Percentiles rank a stretch among this genome's conserved stretches.
Conservation (phyloP, 306 rosid genomes). For the Fagus sylvatica region DNA sequence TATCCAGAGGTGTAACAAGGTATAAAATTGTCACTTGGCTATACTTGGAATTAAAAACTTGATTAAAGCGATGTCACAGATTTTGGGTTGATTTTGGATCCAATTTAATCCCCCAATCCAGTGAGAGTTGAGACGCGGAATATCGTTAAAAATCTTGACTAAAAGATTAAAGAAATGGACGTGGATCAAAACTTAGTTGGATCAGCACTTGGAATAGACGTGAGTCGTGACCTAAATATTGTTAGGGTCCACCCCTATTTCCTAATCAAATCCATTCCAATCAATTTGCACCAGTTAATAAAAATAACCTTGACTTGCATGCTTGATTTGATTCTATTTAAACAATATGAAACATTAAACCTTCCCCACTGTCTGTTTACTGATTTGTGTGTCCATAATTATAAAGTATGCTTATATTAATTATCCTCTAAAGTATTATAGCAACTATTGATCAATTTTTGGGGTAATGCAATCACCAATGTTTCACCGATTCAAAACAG, state of each 20-base stretch:
- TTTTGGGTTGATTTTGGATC: background rate
- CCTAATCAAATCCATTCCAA: background rate
- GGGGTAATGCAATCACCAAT: too few species aligned
- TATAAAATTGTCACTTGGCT: background rate
- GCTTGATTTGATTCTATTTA: background rate
- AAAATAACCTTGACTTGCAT: background rate
- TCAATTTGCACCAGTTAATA: slow-evolving; percentile 12
- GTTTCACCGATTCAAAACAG: too few species aligned
- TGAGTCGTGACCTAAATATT: background rate
- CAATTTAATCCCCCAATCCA: background rate
- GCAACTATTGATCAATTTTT: too few species aligned
- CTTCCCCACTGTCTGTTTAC: slow-evolving; percentile 22
- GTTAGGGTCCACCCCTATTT: background rate
- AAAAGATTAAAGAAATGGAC: background rate
- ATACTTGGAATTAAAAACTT: background rate
- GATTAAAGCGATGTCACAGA: background rate
- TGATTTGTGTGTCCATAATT: slow-evolving; percentile 4
- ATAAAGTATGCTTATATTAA: background rate
- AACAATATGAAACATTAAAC: slow-evolving; percentile 6
- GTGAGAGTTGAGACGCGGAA: background rate
- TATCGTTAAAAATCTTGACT: background rate
- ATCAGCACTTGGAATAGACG: background rate
- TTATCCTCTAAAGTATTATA: too few species aligned
- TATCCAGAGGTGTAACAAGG: too few species aligned
- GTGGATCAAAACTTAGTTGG: background rate